Conservation (phyloP, 2,329 filamentous ascomycete species). For the Chaetomium strumarium region DNA sequence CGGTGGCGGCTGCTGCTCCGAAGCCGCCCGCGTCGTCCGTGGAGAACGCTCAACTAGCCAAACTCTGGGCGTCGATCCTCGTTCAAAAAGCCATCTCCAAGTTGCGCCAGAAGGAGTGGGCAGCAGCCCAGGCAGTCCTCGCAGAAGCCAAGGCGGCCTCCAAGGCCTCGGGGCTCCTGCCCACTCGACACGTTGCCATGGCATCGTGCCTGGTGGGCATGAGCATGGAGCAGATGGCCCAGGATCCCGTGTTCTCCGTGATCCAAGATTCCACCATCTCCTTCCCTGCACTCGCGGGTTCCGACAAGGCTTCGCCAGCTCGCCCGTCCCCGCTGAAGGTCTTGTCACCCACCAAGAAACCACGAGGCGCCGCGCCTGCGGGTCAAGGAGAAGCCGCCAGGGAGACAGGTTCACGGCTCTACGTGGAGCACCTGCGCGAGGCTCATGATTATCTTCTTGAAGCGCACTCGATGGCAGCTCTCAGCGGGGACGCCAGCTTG, state of each 20-base stretch:
- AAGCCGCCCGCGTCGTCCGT: constrained; percentile 26
- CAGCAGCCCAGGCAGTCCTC: constrained; percentile 51
- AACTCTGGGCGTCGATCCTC: constrained; percentile 35
- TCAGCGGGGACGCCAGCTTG: constrained; percentile 50
- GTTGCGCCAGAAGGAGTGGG: constrained; percentile 49
- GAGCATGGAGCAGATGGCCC: constrained; percentile 65
- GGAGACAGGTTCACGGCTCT: constrained; percentile 34
- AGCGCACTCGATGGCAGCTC: constrained; percentile 52
- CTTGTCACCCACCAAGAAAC: constrained; percentile 32
- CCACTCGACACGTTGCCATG: constrained; percentile 53
- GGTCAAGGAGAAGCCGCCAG: constrained; percentile 17
- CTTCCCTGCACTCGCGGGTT: constrained; percentile 60
- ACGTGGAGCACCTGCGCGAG: constrained; percentile 55
- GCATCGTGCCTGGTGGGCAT: constrained; percentile 64
- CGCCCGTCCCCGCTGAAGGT: constrained; percentile 30
- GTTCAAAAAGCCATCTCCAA: constrained; percentile 41
- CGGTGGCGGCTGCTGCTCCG: constrained; percentile 16
- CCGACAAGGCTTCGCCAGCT: constrained; percentile 37
- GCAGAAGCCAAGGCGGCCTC: constrained; percentile 40
- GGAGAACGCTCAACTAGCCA: constrained; percentile 32
- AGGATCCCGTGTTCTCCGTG: constrained; percentile 80
- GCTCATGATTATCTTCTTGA: constrained; percentile 62
- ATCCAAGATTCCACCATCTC: constrained; percentile 91
- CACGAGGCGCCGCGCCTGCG: constrained; percentile 20
- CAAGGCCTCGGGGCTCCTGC: constrained; percentile 33